Conservation (phyloP, 1,284 basidiomycete genomes). For the Schizophyllum commune region DNA sequence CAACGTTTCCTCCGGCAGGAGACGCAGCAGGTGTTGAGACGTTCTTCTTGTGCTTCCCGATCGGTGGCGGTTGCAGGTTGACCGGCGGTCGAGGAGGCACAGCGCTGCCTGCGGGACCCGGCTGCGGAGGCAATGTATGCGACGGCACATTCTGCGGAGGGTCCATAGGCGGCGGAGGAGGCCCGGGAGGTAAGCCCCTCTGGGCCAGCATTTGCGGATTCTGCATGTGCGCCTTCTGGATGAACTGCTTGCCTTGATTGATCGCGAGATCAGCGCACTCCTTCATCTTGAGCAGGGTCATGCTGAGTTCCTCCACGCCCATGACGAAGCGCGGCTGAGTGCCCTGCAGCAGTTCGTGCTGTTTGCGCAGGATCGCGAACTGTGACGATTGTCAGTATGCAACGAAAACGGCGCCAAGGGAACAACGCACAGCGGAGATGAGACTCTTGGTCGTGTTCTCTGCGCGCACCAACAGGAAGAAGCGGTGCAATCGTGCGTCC, state of each 20-base stretch:
- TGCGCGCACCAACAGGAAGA: background rate
- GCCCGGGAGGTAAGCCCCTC: constrained; percentile 18
- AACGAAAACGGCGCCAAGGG: background rate
- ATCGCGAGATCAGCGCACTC: constrained; percentile 10
- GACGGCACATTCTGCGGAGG: constrained; percentile 8
- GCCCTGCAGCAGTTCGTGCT: background rate
- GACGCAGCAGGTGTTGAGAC: constrained; percentile 14
- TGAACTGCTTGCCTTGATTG: constrained; percentile 5
- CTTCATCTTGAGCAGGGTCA: background rate
- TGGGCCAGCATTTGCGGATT: constrained; percentile 15
- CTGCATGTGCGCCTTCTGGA: constrained; percentile 13
- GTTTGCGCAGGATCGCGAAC: background rate
- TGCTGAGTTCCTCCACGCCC: background rate
- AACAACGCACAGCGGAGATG: background rate
- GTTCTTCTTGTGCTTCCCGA: constrained; percentile 20
- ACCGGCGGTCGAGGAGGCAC: constrained; percentile 16
- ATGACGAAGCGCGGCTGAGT: background rate
- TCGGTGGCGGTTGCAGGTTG: constrained; percentile 23
- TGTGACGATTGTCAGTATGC: background rate
- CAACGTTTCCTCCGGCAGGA: constrained; percentile 15
- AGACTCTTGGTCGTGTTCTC: background rate
- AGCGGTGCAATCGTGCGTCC: background rate
- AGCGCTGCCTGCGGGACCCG: constrained; percentile 14
- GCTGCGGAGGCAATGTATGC: constrained; percentile 2
- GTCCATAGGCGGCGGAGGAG: constrained; percentile 11